Conservation (phyloP, 2,329 filamentous ascomycete genomes). For the Claviceps digitariae region DNA sequence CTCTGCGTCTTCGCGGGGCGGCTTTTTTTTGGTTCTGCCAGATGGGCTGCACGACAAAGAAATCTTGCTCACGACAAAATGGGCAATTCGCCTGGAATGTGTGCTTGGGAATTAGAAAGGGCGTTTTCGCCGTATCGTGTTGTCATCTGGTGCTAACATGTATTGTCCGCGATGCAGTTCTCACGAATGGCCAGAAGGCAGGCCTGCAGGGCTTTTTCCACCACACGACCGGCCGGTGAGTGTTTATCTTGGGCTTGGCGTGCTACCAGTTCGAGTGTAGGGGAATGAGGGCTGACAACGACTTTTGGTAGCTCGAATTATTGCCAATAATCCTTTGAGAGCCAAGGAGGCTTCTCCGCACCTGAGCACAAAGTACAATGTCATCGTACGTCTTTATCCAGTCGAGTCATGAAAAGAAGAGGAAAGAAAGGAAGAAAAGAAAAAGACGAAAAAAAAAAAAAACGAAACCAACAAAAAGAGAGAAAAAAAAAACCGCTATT, state of each 20-base stretch:
- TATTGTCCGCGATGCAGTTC: slow-evolving; percentile 33
- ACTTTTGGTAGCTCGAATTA: slow-evolving; percentile 54
- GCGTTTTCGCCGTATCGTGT: neutral
- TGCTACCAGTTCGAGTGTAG: neutral
- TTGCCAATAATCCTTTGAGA: slow-evolving; percentile 71
- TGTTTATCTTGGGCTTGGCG: neutral
- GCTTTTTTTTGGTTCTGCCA: no score
- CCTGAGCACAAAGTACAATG: slow-evolving; percentile 80
- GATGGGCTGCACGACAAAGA: no score
- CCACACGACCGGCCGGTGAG: slow-evolving; percentile 67
- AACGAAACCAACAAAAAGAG: neutral
- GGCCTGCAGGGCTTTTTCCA: slow-evolving; percentile 64
- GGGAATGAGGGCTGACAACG: neutral
- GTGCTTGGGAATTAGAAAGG: neutral
- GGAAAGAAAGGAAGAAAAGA: neutral
- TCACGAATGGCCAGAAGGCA: slow-evolving; percentile 49
- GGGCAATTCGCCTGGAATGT: no score
- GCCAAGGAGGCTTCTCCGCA: slow-evolving; percentile 87
- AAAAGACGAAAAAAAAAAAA: neutral
- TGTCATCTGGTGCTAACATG: neutral
- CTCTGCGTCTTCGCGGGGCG: neutral
- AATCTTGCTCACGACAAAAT: no score
- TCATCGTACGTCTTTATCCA: slow-evolving; percentile 54
- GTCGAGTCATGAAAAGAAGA: neutral
- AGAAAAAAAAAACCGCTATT: neutral